Evolutionary conservation across 2,329 filamentous ascomycete genomes (phyloP).

Genomic region (Aspergillus fructus): DNA sequence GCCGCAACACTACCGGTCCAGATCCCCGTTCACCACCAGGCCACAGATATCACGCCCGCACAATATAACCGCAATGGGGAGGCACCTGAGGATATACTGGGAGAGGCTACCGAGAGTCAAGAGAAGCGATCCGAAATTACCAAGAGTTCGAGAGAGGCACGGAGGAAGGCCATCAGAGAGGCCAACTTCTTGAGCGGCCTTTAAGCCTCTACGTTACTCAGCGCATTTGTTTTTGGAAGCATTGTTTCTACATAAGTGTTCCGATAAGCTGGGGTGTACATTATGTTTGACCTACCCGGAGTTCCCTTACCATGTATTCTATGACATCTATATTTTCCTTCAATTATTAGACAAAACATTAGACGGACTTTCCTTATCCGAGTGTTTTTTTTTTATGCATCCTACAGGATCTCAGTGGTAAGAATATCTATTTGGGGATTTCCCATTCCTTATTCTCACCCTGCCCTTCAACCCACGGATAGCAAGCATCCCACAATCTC

Average conservation of each 20-base stretch:
- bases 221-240: not conserved
- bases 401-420: not conserved
- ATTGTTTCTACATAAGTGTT: constrained; percentile 7
- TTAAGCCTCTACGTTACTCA: constrained; percentile 25
- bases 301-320: constrained; percentile 31
- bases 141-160: constrained; percentile 45
- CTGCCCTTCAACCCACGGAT: constrained; percentile 33
- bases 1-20: constrained; percentile 37
- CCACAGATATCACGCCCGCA: constrained; percentile 45
- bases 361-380: constrained; percentile 2
- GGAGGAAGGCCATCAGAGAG: constrained; percentile 48
- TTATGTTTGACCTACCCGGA: constrained; percentile 13
- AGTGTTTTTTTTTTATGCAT: not conserved
- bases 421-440: constrained; percentile 13
- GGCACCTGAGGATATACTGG: constrained; percentile 24
- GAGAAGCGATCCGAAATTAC: constrained; percentile 43
- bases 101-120: constrained; percentile 36
- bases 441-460: constrained; percentile 36
- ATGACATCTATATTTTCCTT: constrained; percentile 27
- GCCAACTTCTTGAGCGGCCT: constrained; percentile 50
- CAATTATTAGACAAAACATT: constrained; percentile 16
- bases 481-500: constrained; percentile 29
- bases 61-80: constrained; percentile 29
- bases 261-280: constrained; percentile 14
- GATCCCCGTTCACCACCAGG: constrained; percentile 48